These are phyloP conservation scores for Xylaria sp. DNA, from an alignment of 2,329 filamentous ascomycete genomes.

Conservation along the genomic window DNA sequence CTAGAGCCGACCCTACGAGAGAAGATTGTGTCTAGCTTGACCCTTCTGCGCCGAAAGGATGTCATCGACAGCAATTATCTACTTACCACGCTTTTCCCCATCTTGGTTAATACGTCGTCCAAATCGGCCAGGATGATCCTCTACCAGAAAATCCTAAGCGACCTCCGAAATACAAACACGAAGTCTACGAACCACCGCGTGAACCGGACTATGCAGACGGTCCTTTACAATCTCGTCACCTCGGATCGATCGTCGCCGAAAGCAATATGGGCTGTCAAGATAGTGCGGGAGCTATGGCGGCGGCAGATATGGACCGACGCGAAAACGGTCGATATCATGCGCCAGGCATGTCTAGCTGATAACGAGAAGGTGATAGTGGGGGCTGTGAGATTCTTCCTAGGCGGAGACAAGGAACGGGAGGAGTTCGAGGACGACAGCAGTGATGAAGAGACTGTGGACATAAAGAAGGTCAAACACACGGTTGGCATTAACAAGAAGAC, in stretches of 20 bases:
- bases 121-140: conserved; percentile 84
- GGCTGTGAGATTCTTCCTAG: conserved; percentile 91
- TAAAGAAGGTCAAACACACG: conserved; percentile 82
- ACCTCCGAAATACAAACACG: conserved; percentile 83
- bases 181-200: conserved; percentile 89
- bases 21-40: conserved; percentile 90
- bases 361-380: conserved; percentile 92
- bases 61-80: conserved; percentile 83
- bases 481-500: conserved; percentile 94
- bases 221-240: conserved; percentile 87
- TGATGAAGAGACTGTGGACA: conserved; percentile 77
- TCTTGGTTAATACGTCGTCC: conserved; percentile 88
- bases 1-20: conserved; percentile 86
- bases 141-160: conserved; percentile 84
- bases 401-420: conserved; percentile 93
- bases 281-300: conserved; percentile 95
- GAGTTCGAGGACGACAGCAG: conserved; percentile 88
- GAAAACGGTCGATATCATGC: conserved; percentile 97
- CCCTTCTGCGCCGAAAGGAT: conserved; percentile 87
- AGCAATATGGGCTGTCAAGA: conserved; percentile 92
- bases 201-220: conserved; percentile 90
- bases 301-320: conserved; percentile 94
- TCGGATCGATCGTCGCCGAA: conserved; percentile 84
- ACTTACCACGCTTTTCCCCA: conserved; percentile 90
- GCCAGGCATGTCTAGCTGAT: conserved; percentile 83